phyloP scores from a whole-genome alignment of 805 yeast species.

The Yamadazyma sp. region DNA sequence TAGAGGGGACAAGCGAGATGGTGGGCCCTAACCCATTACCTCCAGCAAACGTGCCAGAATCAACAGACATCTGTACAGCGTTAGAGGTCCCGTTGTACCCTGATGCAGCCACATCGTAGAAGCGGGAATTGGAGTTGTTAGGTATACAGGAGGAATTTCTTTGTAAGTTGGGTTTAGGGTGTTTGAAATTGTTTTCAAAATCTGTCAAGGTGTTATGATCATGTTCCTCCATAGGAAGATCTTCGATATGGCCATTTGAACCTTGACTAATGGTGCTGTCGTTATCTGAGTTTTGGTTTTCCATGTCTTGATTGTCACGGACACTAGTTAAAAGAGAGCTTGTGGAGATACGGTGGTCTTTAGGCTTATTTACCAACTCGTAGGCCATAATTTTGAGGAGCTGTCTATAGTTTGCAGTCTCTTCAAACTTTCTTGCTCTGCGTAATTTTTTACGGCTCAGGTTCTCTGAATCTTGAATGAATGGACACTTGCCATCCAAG shows the following conservation, averaged over 20 bases:
- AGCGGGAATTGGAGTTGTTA: conserved; percentile 30
- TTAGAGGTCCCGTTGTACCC: conserved; percentile 47
- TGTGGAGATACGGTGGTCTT: conserved; percentile 19
- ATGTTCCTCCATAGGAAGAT: neutral
- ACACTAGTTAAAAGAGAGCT: conserved; percentile 9
- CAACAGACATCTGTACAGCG: conserved; percentile 41
- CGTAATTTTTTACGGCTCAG: conserved; percentile 41
- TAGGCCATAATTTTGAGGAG: conserved; percentile 34
- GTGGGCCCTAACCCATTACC: conserved; percentile 65
- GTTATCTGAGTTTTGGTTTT: conserved; percentile 14
- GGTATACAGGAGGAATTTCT: conserved; percentile 43
- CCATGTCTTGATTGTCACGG: neutral
- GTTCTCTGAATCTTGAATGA: conserved; percentile 59
- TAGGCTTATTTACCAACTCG: conserved; percentile 31
- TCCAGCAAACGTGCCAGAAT: conserved; percentile 36
- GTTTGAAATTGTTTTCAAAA: conserved; percentile 21
- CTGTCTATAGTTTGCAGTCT: conserved; percentile 42
- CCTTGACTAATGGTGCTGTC: conserved; percentile 14
- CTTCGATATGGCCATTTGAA: conserved; percentile 7
- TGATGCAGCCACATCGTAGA: conserved; percentile 44
- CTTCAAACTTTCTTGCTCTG: conserved; percentile 39
- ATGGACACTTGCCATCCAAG: conserved; percentile 78
- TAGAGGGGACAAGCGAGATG: conserved; percentile 55
- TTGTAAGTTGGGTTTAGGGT: conserved; percentile 21
- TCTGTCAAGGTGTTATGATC: too few relatives aligned